A percentile compares a stretch with the other conserved stretches of the same genome.
phyloP scores from a whole-genome alignment of 305 asterid species.

The Solanum hybrid region DNA sequence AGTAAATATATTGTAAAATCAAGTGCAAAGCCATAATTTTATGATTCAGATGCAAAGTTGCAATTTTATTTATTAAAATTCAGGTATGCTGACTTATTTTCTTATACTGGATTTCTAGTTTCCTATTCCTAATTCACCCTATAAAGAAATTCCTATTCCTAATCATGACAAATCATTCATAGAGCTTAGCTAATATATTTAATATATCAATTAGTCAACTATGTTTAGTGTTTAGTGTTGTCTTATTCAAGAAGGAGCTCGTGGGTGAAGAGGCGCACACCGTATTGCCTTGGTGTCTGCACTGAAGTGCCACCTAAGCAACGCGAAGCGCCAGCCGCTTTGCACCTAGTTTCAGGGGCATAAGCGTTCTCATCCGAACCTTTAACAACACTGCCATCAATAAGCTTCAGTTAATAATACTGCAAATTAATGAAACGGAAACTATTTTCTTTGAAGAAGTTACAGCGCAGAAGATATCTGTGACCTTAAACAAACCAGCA shows the following conservation, averaged over 20 bases:
- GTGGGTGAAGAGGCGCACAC: conserved; percentile 5
- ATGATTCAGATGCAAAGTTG: neutral
- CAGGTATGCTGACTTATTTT: neutral
- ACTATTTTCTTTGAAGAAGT: neutral
- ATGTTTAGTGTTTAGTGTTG: neutral
- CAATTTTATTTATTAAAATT: neutral
- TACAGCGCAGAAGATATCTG: neutral
- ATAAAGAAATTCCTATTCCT: neutral
- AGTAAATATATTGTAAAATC: neutral
- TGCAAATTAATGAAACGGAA: neutral
- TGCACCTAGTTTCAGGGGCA: conserved; percentile 5
- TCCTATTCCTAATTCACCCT: neutral
- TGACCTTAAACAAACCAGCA: neutral
- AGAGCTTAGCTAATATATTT: neutral
- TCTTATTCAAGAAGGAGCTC: neutral
- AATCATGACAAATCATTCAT: neutral
- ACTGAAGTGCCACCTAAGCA: conserved; percentile 6
- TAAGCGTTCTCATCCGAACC: neutral
- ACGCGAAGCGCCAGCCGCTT: neutral
- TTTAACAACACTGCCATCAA: conserved; percentile 1
- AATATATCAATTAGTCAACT: neutral
- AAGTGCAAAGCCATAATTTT: neutral
- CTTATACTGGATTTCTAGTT: neutral
- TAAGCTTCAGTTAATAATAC: neutral
- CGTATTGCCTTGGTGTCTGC: conserved; percentile 1